These are phyloP conservation scores for Mallotus japonicus DNA, from an alignment of 441 rosid genomes.

Conservation along the genomic window DNA sequence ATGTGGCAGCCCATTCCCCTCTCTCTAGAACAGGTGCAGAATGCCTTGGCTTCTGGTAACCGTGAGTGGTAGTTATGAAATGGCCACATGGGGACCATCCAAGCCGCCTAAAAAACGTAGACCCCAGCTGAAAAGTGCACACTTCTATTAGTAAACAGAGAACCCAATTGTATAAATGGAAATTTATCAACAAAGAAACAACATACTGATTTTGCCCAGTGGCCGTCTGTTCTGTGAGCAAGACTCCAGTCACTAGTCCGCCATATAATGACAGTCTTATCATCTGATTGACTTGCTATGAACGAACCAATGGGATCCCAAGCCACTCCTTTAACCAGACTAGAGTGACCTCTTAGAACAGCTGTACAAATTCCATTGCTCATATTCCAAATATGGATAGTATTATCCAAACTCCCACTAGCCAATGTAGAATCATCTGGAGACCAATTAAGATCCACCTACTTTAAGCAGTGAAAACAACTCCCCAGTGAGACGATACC, in stretches of 20 bases:
- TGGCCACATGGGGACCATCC: conserved; percentile 99
- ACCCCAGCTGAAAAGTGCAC: conserved; percentile 69
- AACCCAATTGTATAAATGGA: conserved; percentile 15
- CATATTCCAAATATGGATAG: conserved; percentile 93
- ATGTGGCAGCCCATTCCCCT: conserved; percentile 97
- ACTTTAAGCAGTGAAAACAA: conserved; percentile 61
- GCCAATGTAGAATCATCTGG: conserved; percentile 94
- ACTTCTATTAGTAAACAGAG: conserved; percentile 26
- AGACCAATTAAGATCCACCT: conserved; percentile 99
- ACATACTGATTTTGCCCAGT: conserved; percentile 96
- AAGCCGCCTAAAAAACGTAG: conserved; percentile 97
- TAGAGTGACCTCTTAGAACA: conserved; percentile 94
- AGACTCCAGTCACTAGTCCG: conserved; percentile 97
- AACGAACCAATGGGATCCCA: conserved; percentile 99
- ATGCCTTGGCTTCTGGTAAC: conserved; percentile 98
- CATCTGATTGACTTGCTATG: conserved; percentile 97
- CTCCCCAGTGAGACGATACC: conserved; percentile 44
- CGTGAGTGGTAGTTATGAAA: conserved; percentile 94
- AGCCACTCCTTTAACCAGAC: conserved; percentile 95
- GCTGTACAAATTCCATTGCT: conserved; percentile 89
- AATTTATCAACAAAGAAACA: conserved; percentile 8
- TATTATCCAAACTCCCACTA: conserved; percentile 97
- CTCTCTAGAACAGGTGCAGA: conserved; percentile 98
- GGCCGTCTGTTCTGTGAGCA: conserved; percentile 94
- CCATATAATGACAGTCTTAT: conserved; percentile 98